Evolutionary conservation across 1,284 basidiomycete genomes (phyloP), one percentile per base, ranked within the genome.

Genomic region (Psilocybe mexicana): DNA sequence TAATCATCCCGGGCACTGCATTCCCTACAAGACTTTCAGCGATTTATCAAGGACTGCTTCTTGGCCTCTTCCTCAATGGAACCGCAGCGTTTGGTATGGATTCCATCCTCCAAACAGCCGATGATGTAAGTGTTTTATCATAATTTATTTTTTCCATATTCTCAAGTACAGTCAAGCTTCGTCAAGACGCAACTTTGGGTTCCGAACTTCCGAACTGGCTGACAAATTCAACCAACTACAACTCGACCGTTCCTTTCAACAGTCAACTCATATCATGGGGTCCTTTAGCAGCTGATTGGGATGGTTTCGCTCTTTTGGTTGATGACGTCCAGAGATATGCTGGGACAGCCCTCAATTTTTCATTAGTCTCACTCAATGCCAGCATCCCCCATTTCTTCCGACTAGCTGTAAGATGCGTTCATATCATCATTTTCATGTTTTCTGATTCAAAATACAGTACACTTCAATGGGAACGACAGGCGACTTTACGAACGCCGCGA

Each of bases 401-500:
- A 59, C 75, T 94, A 48, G 92, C 92, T 44, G 90, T 92, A 63
- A 79, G 89, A 82, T n/a, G 23, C 35, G 36, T 30, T 54, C 44
- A 33, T 64, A 40, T 35, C 12, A 24, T 52, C 57, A 23, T 11
- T 3, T 18, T 28, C 12, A 3, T 4, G 40, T 33, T 35, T 48
- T 42, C 47, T 44, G 30, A 18, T n/a, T 25, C 14, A n/a, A 23
- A 14, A 38, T 33, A 57, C 66, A 93, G 90, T 84, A 82, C 57
- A 82, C 80, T 49, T 78, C 69, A 23, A 68, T 72, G 4, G 84
- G 80, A 1, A 70, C 68, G 6, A 75, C 82, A 10, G 92, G 90
- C 12, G 93, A 94, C 71, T 96, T 91, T 66, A 94, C 93, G 0
- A 88, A 83, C 75, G 81, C 92, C 2, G 93, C 90, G 6, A 86